Percentiles rank a stretch among this genome's conserved stretches.
These are phyloP conservation scores for Cucurbita pepo DNA, from an alignment of 306 rosid species.

Conservation along the genomic window DNA sequence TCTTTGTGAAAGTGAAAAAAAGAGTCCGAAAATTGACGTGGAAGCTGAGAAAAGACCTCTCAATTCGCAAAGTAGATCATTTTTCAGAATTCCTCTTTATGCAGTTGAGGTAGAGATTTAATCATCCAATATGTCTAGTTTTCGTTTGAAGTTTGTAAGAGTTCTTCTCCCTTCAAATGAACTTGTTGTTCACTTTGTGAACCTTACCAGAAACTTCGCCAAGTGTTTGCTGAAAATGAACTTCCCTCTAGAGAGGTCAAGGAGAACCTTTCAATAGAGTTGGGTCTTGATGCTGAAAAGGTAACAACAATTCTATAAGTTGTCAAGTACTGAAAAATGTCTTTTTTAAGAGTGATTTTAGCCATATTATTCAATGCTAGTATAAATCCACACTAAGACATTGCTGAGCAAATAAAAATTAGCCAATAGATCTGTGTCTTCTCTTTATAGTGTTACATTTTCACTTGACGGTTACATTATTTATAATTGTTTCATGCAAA, in stretches of 20 bases:
- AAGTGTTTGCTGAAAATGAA: constrained; percentile 64
- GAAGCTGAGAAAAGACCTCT: constrained; percentile 9
- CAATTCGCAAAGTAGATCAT: constrained; percentile 20
- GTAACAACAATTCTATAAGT: constrained; percentile 12
- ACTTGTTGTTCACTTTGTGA: neutral
- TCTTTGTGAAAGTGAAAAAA: constrained; percentile 50
- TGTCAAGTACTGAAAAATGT: neutral
- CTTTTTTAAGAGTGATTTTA: neutral
- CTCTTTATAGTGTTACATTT: neutral
- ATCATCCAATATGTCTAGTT: neutral
- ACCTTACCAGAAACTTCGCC: constrained; percentile 61
- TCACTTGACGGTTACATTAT: neutral
- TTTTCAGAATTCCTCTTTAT: constrained; percentile 56
- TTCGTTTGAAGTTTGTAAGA: neutral
- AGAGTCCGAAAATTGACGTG: constrained; percentile 13
- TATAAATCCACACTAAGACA: neutral
- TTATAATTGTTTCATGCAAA: neutral
- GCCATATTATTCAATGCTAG: neutral
- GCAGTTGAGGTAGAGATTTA: constrained; percentile 51
- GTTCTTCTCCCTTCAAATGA: neutral
- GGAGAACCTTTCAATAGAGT: constrained; percentile 55
- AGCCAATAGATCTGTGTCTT: neutral
- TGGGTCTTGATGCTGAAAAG: constrained; percentile 71
- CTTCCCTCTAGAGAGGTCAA: constrained; percentile 69
- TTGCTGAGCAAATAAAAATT: neutral